Evolutionary conservation across 2,329 filamentous ascomycete species (phyloP).

Genomic region (Cryphonectria japonica): DNA sequence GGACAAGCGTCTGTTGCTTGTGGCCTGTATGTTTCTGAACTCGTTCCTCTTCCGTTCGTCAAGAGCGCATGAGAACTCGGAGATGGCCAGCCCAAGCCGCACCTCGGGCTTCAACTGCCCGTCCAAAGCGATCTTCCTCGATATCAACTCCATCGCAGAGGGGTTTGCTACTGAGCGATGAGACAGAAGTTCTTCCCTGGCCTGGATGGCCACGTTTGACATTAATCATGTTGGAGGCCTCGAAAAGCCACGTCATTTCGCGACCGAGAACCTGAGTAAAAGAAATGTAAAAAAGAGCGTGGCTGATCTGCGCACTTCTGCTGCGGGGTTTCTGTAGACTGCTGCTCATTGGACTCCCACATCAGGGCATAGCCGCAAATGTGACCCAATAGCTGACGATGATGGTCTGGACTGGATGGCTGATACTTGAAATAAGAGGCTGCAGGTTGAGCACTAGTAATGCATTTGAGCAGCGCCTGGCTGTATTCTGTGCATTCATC

Average conservation of each 20-base stretch:
- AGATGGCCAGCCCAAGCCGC: constrained; percentile 12
- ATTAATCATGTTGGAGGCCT: not conserved
- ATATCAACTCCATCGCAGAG: not conserved
- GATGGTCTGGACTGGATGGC: too few species aligned
- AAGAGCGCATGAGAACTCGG: constrained; percentile 1
- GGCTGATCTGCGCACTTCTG: too few species aligned
- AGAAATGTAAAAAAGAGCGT: too few species aligned
- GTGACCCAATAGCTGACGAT: not conserved
- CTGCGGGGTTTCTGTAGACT: not conserved
- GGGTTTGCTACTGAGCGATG: not conserved
- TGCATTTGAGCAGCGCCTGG: not conserved
- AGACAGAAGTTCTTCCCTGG: too few species aligned
- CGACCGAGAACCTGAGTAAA: not conserved
- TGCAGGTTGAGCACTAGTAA: not conserved
- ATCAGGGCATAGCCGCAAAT: not conserved
- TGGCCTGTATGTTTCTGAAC: not conserved
- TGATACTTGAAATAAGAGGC: not conserved
- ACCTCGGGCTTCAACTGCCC: constrained; percentile 13
- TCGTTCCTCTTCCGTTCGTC: not conserved
- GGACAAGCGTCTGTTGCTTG: not conserved
- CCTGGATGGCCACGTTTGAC: not conserved
- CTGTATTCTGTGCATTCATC: too few species aligned
- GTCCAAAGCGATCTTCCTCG: constrained; percentile 10
- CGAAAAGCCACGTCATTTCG: not conserved
- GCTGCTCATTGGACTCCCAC: not conserved